Conservation (phyloP, 805 yeast species). For the Candida silvicultrix region DNA sequence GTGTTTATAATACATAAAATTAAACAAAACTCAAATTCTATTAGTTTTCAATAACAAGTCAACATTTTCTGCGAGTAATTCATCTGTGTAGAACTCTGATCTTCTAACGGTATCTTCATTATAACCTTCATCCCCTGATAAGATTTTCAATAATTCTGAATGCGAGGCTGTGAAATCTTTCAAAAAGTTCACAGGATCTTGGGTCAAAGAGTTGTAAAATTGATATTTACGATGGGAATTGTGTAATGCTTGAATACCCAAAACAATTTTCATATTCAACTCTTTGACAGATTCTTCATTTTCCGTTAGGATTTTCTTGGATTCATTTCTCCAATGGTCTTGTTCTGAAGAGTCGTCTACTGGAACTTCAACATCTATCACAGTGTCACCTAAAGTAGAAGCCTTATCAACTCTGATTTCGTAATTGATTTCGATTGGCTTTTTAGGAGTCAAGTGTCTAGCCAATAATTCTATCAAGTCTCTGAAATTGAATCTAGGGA, state of each 20-base stretch:
- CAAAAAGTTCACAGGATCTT: constrained; percentile 73
- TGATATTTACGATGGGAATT: constrained; percentile 58
- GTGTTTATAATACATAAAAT: background rate
- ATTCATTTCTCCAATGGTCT: constrained; percentile 24
- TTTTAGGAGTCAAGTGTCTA: constrained; percentile 66
- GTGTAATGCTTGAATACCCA: constrained; percentile 45
- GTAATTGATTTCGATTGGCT: constrained; percentile 75
- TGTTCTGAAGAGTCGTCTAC: constrained; percentile 25
- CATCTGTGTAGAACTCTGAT: constrained; percentile 72
- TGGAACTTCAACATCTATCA: constrained; percentile 68
- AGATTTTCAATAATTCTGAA: constrained; percentile 74
- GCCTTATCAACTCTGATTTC: constrained; percentile 71
- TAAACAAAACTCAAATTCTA: background rate
- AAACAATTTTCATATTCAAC: constrained; percentile 25
- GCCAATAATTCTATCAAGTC: constrained; percentile 65
- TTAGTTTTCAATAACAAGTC: constrained; percentile 56
- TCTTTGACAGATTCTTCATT: constrained; percentile 26
- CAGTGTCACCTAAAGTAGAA: constrained; percentile 72
- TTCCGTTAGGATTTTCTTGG: constrained; percentile 22
- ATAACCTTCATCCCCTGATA: constrained; percentile 85
- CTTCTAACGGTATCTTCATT: constrained; percentile 85
- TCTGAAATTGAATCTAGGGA: constrained; percentile 55
- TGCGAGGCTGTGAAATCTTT: constrained; percentile 74
- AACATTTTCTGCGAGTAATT: constrained; percentile 70
- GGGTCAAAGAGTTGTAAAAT: constrained; percentile 67